phyloP scores from a whole-genome alignment of 2,329 filamentous ascomycete species.

The Pleomassaria siparia region DNA sequence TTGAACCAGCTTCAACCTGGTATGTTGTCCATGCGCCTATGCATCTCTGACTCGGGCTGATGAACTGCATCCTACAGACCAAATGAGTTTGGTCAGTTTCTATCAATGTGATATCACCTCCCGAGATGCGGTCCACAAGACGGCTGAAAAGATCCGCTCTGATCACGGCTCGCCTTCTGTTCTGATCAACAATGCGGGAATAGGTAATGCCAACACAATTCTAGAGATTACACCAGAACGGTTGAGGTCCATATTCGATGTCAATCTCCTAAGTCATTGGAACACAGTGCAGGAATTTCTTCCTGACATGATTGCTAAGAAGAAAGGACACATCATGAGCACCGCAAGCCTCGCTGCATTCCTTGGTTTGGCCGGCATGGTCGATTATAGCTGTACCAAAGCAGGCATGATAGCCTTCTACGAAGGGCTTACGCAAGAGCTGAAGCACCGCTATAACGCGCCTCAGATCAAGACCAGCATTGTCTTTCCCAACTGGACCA shows the following conservation, averaged over 20 bases:
- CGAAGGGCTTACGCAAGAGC: conserved; percentile 42
- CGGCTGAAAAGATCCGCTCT: conserved; percentile 36
- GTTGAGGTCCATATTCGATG: conserved; percentile 32
- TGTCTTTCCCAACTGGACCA: conserved; percentile 47
- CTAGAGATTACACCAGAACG: conserved; percentile 30
- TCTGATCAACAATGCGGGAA: conserved; percentile 42
- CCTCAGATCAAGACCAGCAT: conserved; percentile 48
- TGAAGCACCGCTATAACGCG: conserved; percentile 46
- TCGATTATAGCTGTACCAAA: conserved; percentile 41
- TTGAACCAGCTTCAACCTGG: conserved; percentile 29
- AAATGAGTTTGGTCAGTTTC: conserved; percentile 21
- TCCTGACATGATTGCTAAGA: conserved; percentile 40
- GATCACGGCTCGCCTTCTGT: conserved; percentile 36
- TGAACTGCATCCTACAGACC: conserved; percentile 15
- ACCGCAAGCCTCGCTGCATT: conserved; percentile 41
- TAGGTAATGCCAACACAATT: conserved; percentile 37
- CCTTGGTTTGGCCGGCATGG: conserved; percentile 31
- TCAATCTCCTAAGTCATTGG: conserved; percentile 42
- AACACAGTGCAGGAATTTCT: conserved; percentile 41
- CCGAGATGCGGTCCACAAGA: conserved; percentile 25
- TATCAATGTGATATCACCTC: conserved; percentile 41
- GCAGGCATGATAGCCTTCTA: conserved; percentile 36
- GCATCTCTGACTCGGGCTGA: conserved; percentile 16
- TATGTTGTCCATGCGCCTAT: conserved; percentile 13
- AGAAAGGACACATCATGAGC: conserved; percentile 40